Evolutionary conservation across 805 yeast genomes (phyloP), one percentile per base, ranked within the genome.

Genomic region (Candida tallmaniae): DNA sequence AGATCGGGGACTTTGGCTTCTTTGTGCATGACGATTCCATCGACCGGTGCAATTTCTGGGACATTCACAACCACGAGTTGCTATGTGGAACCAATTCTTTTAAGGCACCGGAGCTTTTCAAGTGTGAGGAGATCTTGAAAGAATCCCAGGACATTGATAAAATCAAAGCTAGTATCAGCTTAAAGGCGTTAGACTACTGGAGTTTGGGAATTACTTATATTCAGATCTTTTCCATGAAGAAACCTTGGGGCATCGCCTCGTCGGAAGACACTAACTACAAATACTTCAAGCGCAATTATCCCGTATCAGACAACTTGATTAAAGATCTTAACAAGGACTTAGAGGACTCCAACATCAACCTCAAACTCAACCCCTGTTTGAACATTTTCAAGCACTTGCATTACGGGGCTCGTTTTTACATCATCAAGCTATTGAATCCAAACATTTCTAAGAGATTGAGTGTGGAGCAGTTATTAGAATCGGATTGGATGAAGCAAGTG

Each of bases 1-100:
- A 68, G 32, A 56, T 73, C 28, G 55, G 65, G 15, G 80, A 75
- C 46, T 75, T 75, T 45, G 78, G 79, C 3, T 73, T 67, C 52
- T 66, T 74, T 10, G 35, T 72, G 10, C 60, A 68, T 42, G 45
- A 65, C 21, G 38, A 44, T n/a, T 47, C 42, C 15, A 2, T 34
- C 4, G 28, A 29, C 9, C 21, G 27, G 2, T 45, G 47, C 12
- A 38, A 47, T 9, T 42, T 45, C 27, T 44, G 37, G 47, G 36
- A 23, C 11, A 8, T 14, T 7, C 41, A 42, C 14, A 40, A 40
- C 18, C 23, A 31, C 5, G 34, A 27, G 23, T 34, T 54, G 27
- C 54, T 45, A 28, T 53, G 71, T 41, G 81, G 81, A 2, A 75
- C 81, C 1, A 60, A 60, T 16, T 66, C 76, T 5, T 75, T 73